phyloP scores from a whole-genome alignment of 2,329 filamentous ascomycete genomes.

The Stylonectria norvegica region DNA sequence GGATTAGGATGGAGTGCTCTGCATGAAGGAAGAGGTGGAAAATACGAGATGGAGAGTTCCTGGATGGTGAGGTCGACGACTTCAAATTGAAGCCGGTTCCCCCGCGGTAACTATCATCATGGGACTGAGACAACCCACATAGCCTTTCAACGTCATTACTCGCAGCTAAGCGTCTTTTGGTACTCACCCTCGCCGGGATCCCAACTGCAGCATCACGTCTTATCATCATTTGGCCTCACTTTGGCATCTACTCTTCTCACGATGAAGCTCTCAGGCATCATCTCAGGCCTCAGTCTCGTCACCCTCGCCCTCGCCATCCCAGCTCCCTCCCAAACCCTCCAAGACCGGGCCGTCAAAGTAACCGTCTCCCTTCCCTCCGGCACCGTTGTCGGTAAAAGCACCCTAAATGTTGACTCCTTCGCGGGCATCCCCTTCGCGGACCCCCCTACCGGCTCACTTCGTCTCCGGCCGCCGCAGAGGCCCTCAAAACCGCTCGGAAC shows the following conservation, averaged over 20 bases:
- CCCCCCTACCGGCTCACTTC: slow-evolving; percentile 61
- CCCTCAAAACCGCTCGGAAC: slow-evolving; percentile 57
- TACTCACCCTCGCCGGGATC: slow-evolving; percentile 3
- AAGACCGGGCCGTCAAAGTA: slow-evolving; percentile 44
- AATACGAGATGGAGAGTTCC: neutral
- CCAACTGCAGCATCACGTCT: neutral
- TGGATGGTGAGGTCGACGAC: slow-evolving; percentile 2
- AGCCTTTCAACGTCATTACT: slow-evolving; percentile 4
- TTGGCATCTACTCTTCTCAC: slow-evolving; percentile 1
- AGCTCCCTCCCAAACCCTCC: slow-evolving; percentile 25
- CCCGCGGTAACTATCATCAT: slow-evolving; percentile 6
- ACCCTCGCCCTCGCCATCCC: slow-evolving; percentile 19
- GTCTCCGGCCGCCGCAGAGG: slow-evolving; percentile 64
- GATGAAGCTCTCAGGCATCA: slow-evolving; percentile 17
- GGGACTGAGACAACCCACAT: slow-evolving; percentile 10
- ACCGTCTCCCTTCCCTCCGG: slow-evolving; percentile 55
- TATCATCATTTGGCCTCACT: neutral
- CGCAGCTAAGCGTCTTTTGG: slow-evolving; percentile 1
- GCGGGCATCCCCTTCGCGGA: slow-evolving; percentile 73
- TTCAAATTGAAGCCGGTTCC: slow-evolving; percentile 23
- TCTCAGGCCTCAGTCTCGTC: slow-evolving; percentile 16
- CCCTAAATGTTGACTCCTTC: slow-evolving; percentile 60
- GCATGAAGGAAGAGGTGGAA: neutral
- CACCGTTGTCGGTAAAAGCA: slow-evolving; percentile 50
- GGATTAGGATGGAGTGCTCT: slow-evolving; percentile 2